Evolutionary conservation across 495 filamentous ascomycete species (phyloP), one percentile per base, ranked within the genome.

Genomic region (Neohortaea acidophila): DNA sequence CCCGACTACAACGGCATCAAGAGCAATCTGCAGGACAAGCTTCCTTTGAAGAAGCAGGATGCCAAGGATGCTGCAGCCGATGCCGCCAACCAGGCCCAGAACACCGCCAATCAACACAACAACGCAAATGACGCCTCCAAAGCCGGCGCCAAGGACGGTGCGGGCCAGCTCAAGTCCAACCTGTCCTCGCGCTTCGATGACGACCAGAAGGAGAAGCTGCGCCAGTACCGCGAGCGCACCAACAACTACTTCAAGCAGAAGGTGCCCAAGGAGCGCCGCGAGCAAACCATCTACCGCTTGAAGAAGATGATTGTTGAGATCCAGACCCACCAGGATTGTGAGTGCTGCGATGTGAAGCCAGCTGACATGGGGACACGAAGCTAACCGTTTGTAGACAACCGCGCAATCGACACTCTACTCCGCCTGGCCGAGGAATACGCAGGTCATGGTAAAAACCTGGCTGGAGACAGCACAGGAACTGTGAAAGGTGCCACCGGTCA

Each of bases 221-320:
- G 64, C 4, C 61, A 77, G 42, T 63, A 66, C 35, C 65, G 67
- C 2, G 68, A 73, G 21, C 69, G 69, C 32, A 67, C 74, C 19
- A 74, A 67, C 53, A 70, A 78, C 39, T 96, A 94, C 52, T 49
- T 49, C 41, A 65, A 67, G 12, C 66, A 73, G 36, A 96, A 94
- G 66, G 66, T 97, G 57, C 87, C 89, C 0, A 65, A 86, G 64
- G 87, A 96, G 61, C 84, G 91, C 41, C 84, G 87, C 21, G 85
- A 96, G 2, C 87, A 93, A 65, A 75, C 75, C 18, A 74, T 94
- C 51, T 94, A 75, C 70, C 81, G 89, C 33, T 58, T 97, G 41
- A 96, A 94, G 74, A 96, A 94, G 72, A 92, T 97, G 82, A 62
- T 97, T 19, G 68, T 94, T 39, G 89, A 97, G 65, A 79, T 92